These are phyloP conservation scores for Tylopilus vinaceipallidus DNA, from an alignment of 768 basidiomycete species.

Conservation along the genomic window DNA sequence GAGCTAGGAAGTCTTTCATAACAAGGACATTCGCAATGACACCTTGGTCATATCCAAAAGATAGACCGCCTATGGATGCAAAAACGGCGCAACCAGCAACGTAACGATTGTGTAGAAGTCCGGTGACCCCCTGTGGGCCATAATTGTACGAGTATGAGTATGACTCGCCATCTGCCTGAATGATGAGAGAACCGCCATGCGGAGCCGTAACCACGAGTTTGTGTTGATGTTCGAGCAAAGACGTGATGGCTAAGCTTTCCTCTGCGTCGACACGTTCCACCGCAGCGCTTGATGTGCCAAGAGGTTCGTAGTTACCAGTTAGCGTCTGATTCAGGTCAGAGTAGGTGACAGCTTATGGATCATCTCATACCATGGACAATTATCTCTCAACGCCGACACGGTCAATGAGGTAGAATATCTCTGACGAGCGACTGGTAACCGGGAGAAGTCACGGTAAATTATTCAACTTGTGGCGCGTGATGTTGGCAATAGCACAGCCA, in stretches of 20 bases:
- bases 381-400: neutral
- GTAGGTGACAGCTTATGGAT: neutral
- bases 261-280: conserved; percentile 15
- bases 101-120: conserved; percentile 63
- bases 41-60: conserved; percentile 84
- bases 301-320: conserved; percentile 15
- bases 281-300: conserved; percentile 3
- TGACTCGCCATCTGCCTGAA: conserved; percentile 22
- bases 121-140: conserved; percentile 65
- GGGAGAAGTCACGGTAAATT: no score
- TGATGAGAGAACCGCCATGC: conserved; percentile 27
- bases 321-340: conserved; percentile 1
- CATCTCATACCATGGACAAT: conserved; percentile 12
- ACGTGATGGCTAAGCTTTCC: conserved; percentile 11
- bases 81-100: conserved; percentile 68
- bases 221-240: conserved; percentile 17
- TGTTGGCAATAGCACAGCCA: no score
- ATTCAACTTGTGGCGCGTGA: no score
- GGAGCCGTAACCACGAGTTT: conserved; percentile 22
- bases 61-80: conserved; percentile 72
- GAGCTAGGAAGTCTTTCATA: conserved; percentile 67
- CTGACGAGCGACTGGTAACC: no score
- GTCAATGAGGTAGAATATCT: no score
- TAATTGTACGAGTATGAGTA: conserved; percentile 72
- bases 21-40: conserved; percentile 86